These are phyloP conservation scores for Fragosphaeria purpurea DNA, from an alignment of 2,329 filamentous ascomycete species.

Conservation along the genomic window DNA sequence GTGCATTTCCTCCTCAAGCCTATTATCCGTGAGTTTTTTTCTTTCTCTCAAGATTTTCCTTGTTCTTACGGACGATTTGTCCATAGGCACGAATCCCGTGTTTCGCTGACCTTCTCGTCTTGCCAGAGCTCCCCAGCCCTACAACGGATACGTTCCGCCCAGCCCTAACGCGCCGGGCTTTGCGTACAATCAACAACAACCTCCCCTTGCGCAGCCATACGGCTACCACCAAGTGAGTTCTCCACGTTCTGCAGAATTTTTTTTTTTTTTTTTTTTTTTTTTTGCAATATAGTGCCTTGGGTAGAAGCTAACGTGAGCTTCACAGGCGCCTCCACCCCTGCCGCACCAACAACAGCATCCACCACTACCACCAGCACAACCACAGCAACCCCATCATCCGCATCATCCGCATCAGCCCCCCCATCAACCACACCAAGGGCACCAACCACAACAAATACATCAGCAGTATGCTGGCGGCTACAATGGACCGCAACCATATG, in stretches of 20 bases:
- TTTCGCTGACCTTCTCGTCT: constrained; percentile 1
- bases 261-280: too few species aligned
- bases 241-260: neutral
- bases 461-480: neutral
- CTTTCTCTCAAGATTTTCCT: neutral
- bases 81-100: neutral
- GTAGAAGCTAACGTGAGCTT: too few species aligned
- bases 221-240: constrained; percentile 9
- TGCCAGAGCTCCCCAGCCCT: constrained; percentile 7
- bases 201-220: constrained; percentile 5
- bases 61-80: neutral
- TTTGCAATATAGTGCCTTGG: neutral
- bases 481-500: neutral
- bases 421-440: neutral
- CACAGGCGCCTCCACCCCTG: too few species aligned
- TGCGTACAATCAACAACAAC: constrained; percentile 8
- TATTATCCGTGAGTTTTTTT: constrained; percentile 5
- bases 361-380: constrained; percentile 1
- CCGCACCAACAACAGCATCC: neutral
- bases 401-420: too few species aligned
- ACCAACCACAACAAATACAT: neutral
- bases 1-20: constrained; percentile 8
- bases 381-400: neutral
- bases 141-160: constrained; percentile 8
- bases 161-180: constrained; percentile 3